phyloP scores from a whole-genome alignment of 2,329 filamentous ascomycete genomes.

The Rutstroemia sydowiana region DNA sequence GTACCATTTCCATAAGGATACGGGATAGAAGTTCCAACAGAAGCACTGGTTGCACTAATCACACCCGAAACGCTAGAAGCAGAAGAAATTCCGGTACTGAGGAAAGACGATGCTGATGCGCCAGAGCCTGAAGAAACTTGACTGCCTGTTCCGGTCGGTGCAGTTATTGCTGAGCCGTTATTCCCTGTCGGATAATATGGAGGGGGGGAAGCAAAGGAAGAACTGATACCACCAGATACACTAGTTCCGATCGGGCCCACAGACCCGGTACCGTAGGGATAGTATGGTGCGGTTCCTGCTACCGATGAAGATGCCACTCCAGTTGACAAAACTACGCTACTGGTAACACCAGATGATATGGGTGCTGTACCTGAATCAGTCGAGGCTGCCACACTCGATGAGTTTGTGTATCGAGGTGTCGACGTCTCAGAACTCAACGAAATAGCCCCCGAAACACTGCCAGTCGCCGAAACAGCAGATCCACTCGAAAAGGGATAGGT shows the following conservation, averaged over 20 bases:
- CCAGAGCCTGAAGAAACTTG: background rate
- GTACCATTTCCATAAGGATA: constrained; percentile 10
- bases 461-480: background rate
- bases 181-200: constrained; percentile 13
- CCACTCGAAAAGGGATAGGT: background rate
- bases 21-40: background rate
- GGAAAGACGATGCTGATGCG: background rate
- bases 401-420: constrained; percentile 1
- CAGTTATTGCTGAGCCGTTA: background rate
- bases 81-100: constrained; percentile 8
- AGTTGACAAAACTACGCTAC: constrained; percentile 1
- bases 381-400: background rate
- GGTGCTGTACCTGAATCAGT: constrained; percentile 1
- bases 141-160: constrained; percentile 10
- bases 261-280: background rate
- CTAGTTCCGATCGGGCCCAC: background rate
- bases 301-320: background rate
- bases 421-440: background rate
- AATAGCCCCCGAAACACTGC: constrained; percentile 2
- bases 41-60: constrained; percentile 6
- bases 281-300: background rate
- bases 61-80: constrained; percentile 10
- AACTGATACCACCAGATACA: background rate
- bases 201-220: background rate
- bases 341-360: background rate